These are phyloP conservation scores for Colletotrichum cordylinicola DNA, from an alignment of 2,329 filamentous ascomycete genomes.

Conservation along the genomic window DNA sequence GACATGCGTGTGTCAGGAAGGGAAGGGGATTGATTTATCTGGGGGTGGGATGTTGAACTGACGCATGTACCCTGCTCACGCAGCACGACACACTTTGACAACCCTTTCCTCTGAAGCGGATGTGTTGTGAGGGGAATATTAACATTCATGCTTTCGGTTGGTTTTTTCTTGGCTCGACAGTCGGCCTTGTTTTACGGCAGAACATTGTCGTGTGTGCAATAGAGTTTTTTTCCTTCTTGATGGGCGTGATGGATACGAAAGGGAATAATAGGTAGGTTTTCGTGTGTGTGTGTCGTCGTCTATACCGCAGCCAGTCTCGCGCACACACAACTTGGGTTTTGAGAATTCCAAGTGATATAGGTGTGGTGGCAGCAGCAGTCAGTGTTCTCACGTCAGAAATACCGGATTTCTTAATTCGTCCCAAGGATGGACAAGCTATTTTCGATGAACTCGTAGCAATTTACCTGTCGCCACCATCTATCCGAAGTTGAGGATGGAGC, in stretches of 20 bases:
- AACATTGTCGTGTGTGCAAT: neutral
- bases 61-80: neutral
- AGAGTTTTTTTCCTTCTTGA: neutral
- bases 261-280: neutral
- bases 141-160: neutral
- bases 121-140: neutral
- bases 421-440: neutral
- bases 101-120: neutral
- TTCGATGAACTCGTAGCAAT: neutral
- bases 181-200: neutral
- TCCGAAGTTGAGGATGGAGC: neutral
- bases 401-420: neutral
- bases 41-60: neutral
- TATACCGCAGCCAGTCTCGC: too few relatives aligned
- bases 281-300: neutral
- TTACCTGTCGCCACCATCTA: neutral
- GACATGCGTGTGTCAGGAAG: neutral
- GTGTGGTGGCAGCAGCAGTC: neutral
- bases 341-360: neutral
- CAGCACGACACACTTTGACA: neutral
- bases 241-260: neutral
- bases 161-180: neutral
- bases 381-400: neutral
- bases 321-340: neutral
- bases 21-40: neutral